phyloP scores from a whole-genome alignment of 2,329 filamentous ascomycete genomes.

The Chalaropsis ovoidea region DNA sequence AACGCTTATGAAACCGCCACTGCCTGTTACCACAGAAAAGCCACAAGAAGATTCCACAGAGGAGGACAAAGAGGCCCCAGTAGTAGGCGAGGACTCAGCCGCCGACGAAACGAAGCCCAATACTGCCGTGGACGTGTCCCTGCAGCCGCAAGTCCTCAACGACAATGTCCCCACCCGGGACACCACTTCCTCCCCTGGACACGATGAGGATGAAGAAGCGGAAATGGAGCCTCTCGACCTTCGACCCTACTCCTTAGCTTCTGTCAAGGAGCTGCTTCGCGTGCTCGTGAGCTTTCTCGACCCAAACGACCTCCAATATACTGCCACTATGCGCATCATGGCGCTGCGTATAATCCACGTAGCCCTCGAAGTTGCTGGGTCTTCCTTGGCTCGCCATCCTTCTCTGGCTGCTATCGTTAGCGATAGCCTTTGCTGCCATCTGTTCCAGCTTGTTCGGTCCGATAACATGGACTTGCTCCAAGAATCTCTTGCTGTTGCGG shows the following conservation, averaged over 20 bases:
- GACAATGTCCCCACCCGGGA: not conserved
- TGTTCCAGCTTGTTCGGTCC: conserved; percentile 91
- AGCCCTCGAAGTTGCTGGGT: conserved; percentile 87
- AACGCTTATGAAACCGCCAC: conserved; percentile 61
- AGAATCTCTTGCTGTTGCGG: conserved; percentile 83
- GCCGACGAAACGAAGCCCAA: not conserved
- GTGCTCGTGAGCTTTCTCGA: conserved; percentile 90
- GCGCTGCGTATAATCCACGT: conserved; percentile 94
- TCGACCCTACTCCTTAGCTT: conserved; percentile 84
- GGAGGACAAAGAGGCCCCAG: not conserved
- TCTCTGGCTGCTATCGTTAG: conserved; percentile 79
- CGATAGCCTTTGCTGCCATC: conserved; percentile 82
- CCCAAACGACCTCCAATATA: conserved; percentile 84
- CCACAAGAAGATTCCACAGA: conserved; percentile 13
- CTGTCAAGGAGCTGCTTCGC: conserved; percentile 85
- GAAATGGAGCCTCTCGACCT: conserved; percentile 46
- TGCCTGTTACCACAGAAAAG: not conserved
- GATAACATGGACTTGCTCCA: conserved; percentile 94
- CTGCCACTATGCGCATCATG: conserved; percentile 94
- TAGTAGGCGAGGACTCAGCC: not conserved
- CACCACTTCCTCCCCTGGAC: not conserved
- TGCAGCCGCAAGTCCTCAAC: not conserved
- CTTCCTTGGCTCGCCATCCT: conserved; percentile 87
- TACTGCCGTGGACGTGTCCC: not conserved
- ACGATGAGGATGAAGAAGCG: conserved; percentile 27